phyloP scores from a whole-genome alignment of 2,329 filamentous ascomycete species.

The Emericellopsis atlantica region DNA sequence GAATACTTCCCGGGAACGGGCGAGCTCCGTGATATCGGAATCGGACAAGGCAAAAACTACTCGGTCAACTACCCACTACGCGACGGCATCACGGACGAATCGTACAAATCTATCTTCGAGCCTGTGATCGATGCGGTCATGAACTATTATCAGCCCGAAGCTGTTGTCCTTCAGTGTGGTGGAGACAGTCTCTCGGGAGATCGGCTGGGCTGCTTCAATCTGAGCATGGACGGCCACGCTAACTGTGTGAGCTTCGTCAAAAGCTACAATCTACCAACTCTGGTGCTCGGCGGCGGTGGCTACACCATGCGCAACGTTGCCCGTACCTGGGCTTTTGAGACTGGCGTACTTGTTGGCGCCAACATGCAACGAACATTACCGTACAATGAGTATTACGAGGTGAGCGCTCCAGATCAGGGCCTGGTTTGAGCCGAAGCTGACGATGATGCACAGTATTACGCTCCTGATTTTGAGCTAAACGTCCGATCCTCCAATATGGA shows the following conservation, averaged over 20 bases:
- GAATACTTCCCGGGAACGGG: slow-evolving; percentile 93
- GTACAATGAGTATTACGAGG: slow-evolving; percentile 91
- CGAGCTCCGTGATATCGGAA: slow-evolving; percentile 73
- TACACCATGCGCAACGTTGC: slow-evolving; percentile 98
- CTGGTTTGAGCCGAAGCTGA: slow-evolving; percentile 19
- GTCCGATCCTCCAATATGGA: slow-evolving; percentile 82
- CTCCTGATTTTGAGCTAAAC: slow-evolving; percentile 80
- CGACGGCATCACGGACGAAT: slow-evolving; percentile 80
- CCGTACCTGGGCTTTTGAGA: slow-evolving; percentile 94
- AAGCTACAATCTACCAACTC: slow-evolving; percentile 67
- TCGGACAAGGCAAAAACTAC: slow-evolving; percentile 81
- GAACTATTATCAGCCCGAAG: slow-evolving; percentile 76
- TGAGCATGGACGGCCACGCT: slow-evolving; percentile 92
- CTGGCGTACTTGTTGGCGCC: slow-evolving; percentile 74
- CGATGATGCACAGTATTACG: slow-evolving; percentile 57
- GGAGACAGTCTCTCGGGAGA: slow-evolving; percentile 92
- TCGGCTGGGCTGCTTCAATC: slow-evolving; percentile 88
- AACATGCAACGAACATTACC: slow-evolving; percentile 74
- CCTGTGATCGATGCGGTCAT: slow-evolving; percentile 81
- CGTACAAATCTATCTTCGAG: slow-evolving; percentile 86
- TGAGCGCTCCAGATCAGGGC: slow-evolving; percentile 16
- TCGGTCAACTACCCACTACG: slow-evolving; percentile 84
- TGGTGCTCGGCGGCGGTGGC: slow-evolving; percentile 90
- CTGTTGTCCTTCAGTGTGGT: slow-evolving; percentile 91
- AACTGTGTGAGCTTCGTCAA: slow-evolving; percentile 91